Evolutionary conservation across 2,329 filamentous ascomycete species (phyloP).

Genomic region (Cercospora brassicicola): DNA sequence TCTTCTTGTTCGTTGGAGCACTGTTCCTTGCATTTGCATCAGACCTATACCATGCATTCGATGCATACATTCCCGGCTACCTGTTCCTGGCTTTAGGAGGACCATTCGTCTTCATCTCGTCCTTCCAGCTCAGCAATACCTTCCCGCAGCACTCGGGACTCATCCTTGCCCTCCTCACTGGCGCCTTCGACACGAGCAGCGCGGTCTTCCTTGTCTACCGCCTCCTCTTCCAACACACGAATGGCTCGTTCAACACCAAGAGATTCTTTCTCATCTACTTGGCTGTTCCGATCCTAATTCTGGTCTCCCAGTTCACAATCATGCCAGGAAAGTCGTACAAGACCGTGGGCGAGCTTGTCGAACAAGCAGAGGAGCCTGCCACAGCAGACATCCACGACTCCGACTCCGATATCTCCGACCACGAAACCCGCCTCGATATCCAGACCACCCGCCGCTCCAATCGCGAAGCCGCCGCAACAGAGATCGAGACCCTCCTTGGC

Average conservation of each 20-base stretch:
- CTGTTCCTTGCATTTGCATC: constrained; percentile 69
- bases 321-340: constrained; percentile 53
- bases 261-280: constrained; percentile 54
- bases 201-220: constrained; percentile 52
- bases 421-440: constrained; percentile 57
- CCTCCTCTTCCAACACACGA: constrained; percentile 47
- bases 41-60: constrained; percentile 59
- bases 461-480: constrained; percentile 63
- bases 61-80: constrained; percentile 60
- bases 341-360: constrained; percentile 73
- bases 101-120: constrained; percentile 54
- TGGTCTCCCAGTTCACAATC: constrained; percentile 46
- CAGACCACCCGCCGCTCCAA: constrained; percentile 54
- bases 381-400: constrained; percentile 50
- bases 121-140: constrained; percentile 53
- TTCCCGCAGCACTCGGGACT: constrained; percentile 53
- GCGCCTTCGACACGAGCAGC: constrained; percentile 53
- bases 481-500: constrained; percentile 73
- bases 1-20: constrained; percentile 69
- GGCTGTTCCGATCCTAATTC: constrained; percentile 48
- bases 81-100: constrained; percentile 53
- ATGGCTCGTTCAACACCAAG: constrained; percentile 47
- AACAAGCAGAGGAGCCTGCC: constrained; percentile 60
- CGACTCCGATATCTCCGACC: constrained; percentile 56
- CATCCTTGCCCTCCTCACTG: constrained; percentile 53